These are phyloP conservation scores for Trichopus zeylanicus DNA, from an alignment of 116 monocot species.

Conservation along the genomic window DNA sequence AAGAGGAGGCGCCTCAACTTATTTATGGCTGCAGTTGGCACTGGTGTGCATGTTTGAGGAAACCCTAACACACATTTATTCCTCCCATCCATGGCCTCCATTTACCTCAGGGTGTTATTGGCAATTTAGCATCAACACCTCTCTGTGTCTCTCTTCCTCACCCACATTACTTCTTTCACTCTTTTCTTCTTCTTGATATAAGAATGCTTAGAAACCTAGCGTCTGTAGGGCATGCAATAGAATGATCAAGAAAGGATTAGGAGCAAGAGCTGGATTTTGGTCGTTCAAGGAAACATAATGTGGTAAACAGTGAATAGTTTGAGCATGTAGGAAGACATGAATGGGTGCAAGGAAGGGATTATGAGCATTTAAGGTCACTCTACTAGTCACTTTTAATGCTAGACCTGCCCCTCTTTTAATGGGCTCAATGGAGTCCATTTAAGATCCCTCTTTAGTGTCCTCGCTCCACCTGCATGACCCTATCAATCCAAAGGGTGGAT, in stretches of 20 bases:
- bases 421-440: slow-evolving; percentile 68
- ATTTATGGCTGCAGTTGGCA: slow-evolving; percentile 1
- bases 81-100: not conserved
- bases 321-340: too few relatives aligned
- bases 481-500: too few relatives aligned
- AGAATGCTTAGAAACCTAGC: too few relatives aligned
- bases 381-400: slow-evolving; percentile 84
- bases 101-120: not conserved
- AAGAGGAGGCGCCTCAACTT: not conserved
- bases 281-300: too few relatives aligned
- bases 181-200: too few relatives aligned
- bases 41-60: not conserved
- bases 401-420: slow-evolving; percentile 64
- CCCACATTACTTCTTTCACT: too few relatives aligned
- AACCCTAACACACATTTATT: not conserved
- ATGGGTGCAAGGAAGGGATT: slow-evolving; percentile 1
- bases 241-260: too few relatives aligned
- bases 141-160: not conserved
- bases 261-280: too few relatives aligned
- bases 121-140: not conserved
- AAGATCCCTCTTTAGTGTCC: slow-evolving; percentile 57
- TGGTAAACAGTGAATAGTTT: too few relatives aligned
- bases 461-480: slow-evolving; percentile 49
- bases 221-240: too few relatives aligned
- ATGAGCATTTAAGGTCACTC: slow-evolving; percentile 70